Percentiles rank a stretch among this genome's conserved stretches.
Conservation (phyloP, 106 monocot genomes). For the Iris macrosiphon region DNA sequence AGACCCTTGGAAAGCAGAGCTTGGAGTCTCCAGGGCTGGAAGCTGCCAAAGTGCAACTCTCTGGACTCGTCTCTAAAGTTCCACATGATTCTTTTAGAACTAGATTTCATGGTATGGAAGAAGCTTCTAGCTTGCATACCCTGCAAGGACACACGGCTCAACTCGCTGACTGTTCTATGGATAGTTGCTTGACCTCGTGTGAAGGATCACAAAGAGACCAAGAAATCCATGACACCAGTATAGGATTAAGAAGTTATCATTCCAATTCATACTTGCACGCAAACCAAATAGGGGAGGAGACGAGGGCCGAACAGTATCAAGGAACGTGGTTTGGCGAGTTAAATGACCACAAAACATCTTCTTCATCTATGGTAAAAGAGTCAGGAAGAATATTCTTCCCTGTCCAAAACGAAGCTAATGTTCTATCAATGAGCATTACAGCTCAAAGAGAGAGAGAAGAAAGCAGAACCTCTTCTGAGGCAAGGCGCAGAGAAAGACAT, state of each 20-base stretch:
- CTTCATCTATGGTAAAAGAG: slow-evolving; percentile 9
- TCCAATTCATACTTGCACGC: slow-evolving; percentile 7
- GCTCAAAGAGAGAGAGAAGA: slow-evolving; percentile 18
- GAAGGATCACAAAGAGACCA: slow-evolving; percentile 59
- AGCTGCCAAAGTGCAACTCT: slow-evolving; percentile 61
- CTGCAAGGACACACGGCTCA: slow-evolving; percentile 28
- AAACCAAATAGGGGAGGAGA: slow-evolving; percentile 3
- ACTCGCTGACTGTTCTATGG: slow-evolving; percentile 51
- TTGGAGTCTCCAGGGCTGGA: slow-evolving; percentile 41
- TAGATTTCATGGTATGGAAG: slow-evolving; percentile 24
- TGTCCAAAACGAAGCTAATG: slow-evolving; percentile 11
- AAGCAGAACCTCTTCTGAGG: background rate
- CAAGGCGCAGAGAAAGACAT: slow-evolving; percentile 15
- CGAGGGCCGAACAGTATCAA: slow-evolving; percentile 13
- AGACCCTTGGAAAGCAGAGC: slow-evolving; percentile 71
- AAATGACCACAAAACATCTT: slow-evolving; percentile 15
- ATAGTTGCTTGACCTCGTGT: slow-evolving; percentile 81
- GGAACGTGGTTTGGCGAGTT: slow-evolving; percentile 13
- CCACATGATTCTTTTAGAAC: slow-evolving; percentile 46
- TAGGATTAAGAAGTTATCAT: slow-evolving; percentile 16
- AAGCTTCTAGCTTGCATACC: slow-evolving; percentile 18
- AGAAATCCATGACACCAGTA: slow-evolving; percentile 22
- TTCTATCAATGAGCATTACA: slow-evolving; percentile 33
- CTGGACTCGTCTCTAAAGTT: slow-evolving; percentile 60
- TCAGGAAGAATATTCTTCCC: slow-evolving; percentile 13